Conservation (phyloP, 345 rosid genomes). For the Garcia nutans region DNA sequence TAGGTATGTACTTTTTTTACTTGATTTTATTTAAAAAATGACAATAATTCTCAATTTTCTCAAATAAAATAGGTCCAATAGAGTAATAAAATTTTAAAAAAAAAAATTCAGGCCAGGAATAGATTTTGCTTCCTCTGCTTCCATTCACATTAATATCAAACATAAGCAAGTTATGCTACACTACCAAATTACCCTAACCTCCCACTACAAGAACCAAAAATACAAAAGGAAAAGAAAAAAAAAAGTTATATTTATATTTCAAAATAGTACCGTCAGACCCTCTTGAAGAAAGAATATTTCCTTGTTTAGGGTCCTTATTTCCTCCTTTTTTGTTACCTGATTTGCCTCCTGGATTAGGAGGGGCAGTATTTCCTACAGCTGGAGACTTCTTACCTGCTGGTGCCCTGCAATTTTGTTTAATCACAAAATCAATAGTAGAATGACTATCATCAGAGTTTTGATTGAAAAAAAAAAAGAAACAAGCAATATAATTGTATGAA, state of each 20-base stretch:
- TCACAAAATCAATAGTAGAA: background rate
- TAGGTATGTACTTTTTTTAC: too few species aligned
- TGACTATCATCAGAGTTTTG: background rate
- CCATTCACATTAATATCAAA: background rate
- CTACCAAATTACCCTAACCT: background rate
- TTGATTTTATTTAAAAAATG: too few species aligned
- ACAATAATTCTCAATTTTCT: too few species aligned
- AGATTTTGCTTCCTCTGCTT: background rate
- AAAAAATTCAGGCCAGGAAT: too few species aligned
- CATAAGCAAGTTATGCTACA: background rate
- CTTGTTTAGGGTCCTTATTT: slow-evolving; percentile 83
- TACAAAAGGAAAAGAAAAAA: background rate
- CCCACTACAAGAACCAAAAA: too few species aligned
- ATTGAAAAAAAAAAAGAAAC: too few species aligned
- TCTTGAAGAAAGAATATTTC: slow-evolving; percentile 86
- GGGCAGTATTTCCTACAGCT: slow-evolving; percentile 42
- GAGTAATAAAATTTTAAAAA: too few species aligned
- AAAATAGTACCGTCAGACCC: slow-evolving; percentile 29
- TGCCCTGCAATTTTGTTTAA: slow-evolving; percentile 38
- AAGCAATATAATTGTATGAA: too few species aligned
- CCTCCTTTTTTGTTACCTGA: slow-evolving; percentile 69
- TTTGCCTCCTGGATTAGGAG: slow-evolving; percentile 48
- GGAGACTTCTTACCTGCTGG: slow-evolving; percentile 56
- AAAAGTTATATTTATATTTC: background rate
- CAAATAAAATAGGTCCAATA: too few species aligned